Evolutionary conservation across 2,329 filamentous ascomycete species (phyloP).

Genomic region (Pseudocercospora musae): DNA sequence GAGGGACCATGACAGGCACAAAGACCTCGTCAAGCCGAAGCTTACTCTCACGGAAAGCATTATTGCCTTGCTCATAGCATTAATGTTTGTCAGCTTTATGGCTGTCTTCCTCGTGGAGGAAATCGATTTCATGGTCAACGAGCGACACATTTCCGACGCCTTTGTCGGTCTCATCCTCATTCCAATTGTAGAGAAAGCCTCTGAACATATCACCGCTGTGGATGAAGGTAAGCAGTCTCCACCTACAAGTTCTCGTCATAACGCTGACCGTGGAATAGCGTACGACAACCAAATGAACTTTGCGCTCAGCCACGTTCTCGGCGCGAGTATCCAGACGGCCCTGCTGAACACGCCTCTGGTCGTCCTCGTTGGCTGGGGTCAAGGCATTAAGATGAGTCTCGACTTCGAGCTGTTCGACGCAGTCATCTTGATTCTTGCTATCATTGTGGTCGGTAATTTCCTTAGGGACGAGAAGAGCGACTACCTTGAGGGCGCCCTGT

Average conservation of each 20-base stretch:
- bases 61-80: conserved; percentile 61
- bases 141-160: conserved; percentile 51
- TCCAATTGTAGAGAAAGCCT: conserved; percentile 78
- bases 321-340: conserved; percentile 83
- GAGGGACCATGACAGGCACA: conserved; percentile 61
- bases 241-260: no score
- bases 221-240: conserved; percentile 42
- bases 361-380: conserved; percentile 78
- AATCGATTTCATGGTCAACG: conserved; percentile 60
- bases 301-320: conserved; percentile 79
- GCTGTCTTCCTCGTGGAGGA: conserved; percentile 73
- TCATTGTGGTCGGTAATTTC: conserved; percentile 68
- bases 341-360: conserved; percentile 82
- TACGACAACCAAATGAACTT: conserved; percentile 77
- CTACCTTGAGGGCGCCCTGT: conserved; percentile 81
- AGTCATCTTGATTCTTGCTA: conserved; percentile 74
- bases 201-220: conserved; percentile 78
- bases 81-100: conserved; percentile 69
- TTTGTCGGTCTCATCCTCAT: conserved; percentile 73
- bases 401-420: conserved; percentile 88
- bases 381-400: conserved; percentile 67
- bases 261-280: conserved; percentile 44
- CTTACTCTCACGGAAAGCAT: conserved; percentile 72
- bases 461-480: conserved; percentile 84
- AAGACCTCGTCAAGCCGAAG: conserved; percentile 61